These are phyloP conservation scores for Sporothrix euskadiensis DNA, from an alignment of 2,329 filamentous ascomycete species.

Conservation along the genomic window DNA sequence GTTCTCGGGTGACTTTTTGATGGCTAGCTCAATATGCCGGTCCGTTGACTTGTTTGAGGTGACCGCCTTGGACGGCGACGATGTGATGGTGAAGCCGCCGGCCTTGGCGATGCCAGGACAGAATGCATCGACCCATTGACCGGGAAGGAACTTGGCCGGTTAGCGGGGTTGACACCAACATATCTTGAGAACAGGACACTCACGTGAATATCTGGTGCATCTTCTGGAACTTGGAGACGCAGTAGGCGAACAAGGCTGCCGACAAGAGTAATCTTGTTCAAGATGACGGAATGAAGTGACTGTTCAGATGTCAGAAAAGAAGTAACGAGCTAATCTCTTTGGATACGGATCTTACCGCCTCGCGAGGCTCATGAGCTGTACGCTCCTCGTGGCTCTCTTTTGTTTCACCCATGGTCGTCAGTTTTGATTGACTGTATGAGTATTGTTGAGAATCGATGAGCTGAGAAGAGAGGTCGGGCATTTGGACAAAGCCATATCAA, in stretches of 20 bases:
- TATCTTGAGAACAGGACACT: slow-evolving; percentile 17
- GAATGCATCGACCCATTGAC: slow-evolving; percentile 86
- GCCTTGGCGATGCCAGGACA: slow-evolving; percentile 68
- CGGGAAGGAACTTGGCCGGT: slow-evolving; percentile 66
- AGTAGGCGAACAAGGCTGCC: slow-evolving; percentile 70
- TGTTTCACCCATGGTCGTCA: slow-evolving; percentile 11
- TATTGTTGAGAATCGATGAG: background rate
- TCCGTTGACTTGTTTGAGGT: no score
- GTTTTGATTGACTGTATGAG: background rate
- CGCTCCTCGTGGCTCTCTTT: slow-evolving; percentile 63
- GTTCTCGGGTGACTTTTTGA: slow-evolving; percentile 70
- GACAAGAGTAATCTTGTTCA: slow-evolving; percentile 62
- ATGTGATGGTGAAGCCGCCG: slow-evolving; percentile 88
- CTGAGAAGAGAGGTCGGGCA: background rate
- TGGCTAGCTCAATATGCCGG: slow-evolving; percentile 71
- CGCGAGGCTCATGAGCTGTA: slow-evolving; percentile 72
- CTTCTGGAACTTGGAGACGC: slow-evolving; percentile 58
- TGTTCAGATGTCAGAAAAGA: slow-evolving; percentile 33
- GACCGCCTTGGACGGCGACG: slow-evolving; percentile 60
- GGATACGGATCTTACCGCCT: slow-evolving; percentile 47
- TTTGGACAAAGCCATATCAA: background rate
- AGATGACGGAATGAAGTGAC: slow-evolving; percentile 60
- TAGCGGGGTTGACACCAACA: slow-evolving; percentile 33
- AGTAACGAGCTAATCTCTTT: no score
- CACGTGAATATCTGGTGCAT: slow-evolving; percentile 51